Evolutionary conservation across 768 basidiomycete genomes (phyloP).

Genomic region (Amanita rubescens): DNA sequence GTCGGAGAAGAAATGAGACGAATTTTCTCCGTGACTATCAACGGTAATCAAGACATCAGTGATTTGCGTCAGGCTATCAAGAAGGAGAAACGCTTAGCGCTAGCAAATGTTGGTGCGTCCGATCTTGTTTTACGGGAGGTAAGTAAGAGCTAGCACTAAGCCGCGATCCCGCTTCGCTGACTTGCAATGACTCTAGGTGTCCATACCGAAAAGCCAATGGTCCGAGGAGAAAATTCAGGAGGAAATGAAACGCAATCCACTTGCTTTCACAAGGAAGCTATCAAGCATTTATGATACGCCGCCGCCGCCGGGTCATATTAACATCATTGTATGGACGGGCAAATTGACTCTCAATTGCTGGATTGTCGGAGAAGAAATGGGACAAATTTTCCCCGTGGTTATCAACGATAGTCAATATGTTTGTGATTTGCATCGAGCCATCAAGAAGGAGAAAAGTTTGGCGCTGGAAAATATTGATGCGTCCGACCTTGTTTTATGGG

Average conservation of each 20-base stretch:
- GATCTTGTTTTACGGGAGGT: background rate
- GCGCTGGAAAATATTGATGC: background rate
- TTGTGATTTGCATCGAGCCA: background rate
- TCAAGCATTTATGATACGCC: no score
- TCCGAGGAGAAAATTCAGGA: no score
- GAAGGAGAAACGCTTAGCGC: background rate
- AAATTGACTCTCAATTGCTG: no score
- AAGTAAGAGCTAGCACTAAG: background rate
- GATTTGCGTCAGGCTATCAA: background rate
- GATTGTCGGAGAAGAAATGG: no score
- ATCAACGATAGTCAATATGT: background rate
- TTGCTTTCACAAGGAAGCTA: no score
- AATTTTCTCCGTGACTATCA: background rate
- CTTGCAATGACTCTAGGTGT: background rate
- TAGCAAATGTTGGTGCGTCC: background rate
- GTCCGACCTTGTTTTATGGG: background rate
- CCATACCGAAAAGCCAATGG: background rate
- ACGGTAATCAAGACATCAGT: background rate
- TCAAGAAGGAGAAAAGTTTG: background rate
- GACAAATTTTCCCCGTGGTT: background rate
- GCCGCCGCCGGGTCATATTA: no score
- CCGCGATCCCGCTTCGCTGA: background rate
- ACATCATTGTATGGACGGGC: no score
- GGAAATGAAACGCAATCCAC: no score
- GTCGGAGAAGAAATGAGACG: no score